A percentile compares a stretch with the other conserved stretches of the same genome.
Conservation (phyloP, 768 basidiomycete species). For the Boletus eberwhitei region DNA sequence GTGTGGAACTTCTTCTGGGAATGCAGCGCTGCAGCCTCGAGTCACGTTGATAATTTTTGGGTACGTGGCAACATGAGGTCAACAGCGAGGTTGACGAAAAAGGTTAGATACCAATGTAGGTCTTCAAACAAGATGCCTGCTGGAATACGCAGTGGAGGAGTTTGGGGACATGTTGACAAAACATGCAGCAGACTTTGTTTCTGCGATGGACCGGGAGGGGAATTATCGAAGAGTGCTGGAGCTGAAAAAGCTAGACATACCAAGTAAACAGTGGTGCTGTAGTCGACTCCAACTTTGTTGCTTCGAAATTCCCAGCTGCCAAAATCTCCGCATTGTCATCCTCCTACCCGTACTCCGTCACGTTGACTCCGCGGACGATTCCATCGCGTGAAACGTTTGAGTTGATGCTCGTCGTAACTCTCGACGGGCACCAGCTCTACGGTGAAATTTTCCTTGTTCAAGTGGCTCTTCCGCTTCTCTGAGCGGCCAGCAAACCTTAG, state of each 20-base stretch:
- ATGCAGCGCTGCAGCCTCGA: slow-evolving; percentile 34
- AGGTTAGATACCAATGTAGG: too few relatives aligned
- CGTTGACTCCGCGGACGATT: neutral
- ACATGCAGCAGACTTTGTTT: slow-evolving; percentile 61
- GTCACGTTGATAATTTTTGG: slow-evolving; percentile 83
- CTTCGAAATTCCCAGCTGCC: neutral
- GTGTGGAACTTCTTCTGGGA: slow-evolving; percentile 65
- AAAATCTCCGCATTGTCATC: neutral
- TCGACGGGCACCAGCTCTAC: too few relatives aligned
- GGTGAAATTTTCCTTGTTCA: neutral
- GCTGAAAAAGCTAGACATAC: too few relatives aligned
- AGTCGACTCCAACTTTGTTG: too few relatives aligned
- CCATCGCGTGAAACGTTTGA: neutral
- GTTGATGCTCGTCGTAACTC: neutral
- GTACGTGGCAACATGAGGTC: slow-evolving; percentile 42
- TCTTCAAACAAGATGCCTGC: slow-evolving; percentile 94
- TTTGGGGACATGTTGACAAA: slow-evolving; percentile 49
- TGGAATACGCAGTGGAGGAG: slow-evolving; percentile 61
- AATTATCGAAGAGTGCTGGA: slow-evolving; percentile 87
- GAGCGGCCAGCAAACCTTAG: neutral
- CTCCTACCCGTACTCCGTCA: neutral
- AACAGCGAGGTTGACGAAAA: slow-evolving; percentile 1
- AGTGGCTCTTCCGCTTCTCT: neutral
- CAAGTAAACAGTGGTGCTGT: too few relatives aligned
- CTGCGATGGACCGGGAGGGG: slow-evolving; percentile 66